These are phyloP conservation scores for Aspergillus sp. DNA, from an alignment of 2,329 filamentous ascomycete species.

Conservation along the genomic window DNA sequence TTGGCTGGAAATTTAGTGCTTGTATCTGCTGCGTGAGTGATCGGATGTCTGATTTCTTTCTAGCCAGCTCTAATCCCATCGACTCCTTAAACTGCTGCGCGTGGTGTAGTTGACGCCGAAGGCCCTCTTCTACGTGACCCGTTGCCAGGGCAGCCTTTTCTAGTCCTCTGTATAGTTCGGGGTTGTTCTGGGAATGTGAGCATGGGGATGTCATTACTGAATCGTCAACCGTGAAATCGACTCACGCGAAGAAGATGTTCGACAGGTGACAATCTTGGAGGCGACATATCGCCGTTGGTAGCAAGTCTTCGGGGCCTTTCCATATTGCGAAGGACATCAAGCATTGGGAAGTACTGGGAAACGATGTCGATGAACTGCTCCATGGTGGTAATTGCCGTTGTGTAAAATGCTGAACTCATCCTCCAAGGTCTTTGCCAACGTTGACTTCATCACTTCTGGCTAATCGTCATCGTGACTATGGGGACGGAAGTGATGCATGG, in stretches of 20 bases:
- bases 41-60: constrained; percentile 14
- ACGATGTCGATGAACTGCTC: no score
- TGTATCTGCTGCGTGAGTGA: constrained; percentile 7
- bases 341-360: no score
- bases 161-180: neutral
- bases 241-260: neutral
- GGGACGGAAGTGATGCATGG: neutral
- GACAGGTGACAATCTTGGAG: neutral
- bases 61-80: neutral
- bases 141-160: neutral
- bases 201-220: no score
- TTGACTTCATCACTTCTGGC: neutral
- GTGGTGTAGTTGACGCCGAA: neutral
- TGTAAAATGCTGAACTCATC: no score
- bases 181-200: neutral
- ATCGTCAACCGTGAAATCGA: neutral
- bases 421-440: neutral
- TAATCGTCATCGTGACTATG: neutral
- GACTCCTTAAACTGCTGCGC: neutral
- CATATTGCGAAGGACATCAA: no score
- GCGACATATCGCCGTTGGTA: neutral
- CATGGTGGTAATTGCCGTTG: no score
- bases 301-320: no score
- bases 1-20: neutral
- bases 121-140: neutral